These are phyloP conservation scores for Sungouiozyma ichnusensis DNA, from an alignment of 805 yeast species.

Conservation along the genomic window DNA sequence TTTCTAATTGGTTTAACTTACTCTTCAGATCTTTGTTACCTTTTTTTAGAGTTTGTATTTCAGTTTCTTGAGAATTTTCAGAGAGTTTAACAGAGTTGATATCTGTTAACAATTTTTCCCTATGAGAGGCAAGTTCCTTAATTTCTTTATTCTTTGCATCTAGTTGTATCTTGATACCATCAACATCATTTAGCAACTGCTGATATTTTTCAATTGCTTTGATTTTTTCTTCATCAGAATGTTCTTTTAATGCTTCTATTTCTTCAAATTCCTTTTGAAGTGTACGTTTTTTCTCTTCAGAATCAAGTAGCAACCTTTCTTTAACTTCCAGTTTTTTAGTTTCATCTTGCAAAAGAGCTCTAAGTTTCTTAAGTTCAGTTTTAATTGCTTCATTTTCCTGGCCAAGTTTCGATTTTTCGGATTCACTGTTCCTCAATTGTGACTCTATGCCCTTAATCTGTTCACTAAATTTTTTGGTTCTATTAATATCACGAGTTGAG, in stretches of 20 bases:
- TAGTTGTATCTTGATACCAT: slow-evolving; percentile 12
- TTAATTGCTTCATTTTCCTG: slow-evolving; percentile 20
- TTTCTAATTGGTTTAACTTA: slow-evolving; percentile 9
- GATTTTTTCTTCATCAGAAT: slow-evolving; percentile 21
- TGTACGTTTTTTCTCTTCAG: slow-evolving; percentile 33
- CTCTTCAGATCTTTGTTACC: slow-evolving; percentile 5
- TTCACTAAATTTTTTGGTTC: slow-evolving; percentile 46
- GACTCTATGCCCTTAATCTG: slow-evolving; percentile 43
- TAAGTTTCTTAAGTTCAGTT: slow-evolving; percentile 25
- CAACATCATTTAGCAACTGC: slow-evolving; percentile 10
- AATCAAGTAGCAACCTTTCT: slow-evolving; percentile 35
- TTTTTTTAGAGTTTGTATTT: slow-evolving; percentile 1
- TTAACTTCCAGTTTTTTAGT: slow-evolving; percentile 36
- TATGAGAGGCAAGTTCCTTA: neutral
- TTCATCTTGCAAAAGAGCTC: slow-evolving; percentile 31
- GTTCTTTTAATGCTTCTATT: slow-evolving; percentile 11
- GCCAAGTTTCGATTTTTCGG: slow-evolving; percentile 22
- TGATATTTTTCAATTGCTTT: slow-evolving; percentile 14
- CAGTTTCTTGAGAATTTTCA: slow-evolving; percentile 1
- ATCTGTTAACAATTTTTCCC: slow-evolving; percentile 37
- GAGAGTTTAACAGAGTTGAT: slow-evolving; percentile 39
- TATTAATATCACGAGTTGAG: slow-evolving; percentile 50
- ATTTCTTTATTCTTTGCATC: slow-evolving; percentile 24
- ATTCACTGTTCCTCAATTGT: slow-evolving; percentile 33
- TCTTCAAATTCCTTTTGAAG: slow-evolving; percentile 19